Evolutionary conservation across 2,329 filamentous ascomycete genomes (phyloP).

Genomic region (Didymella keratinophila): DNA sequence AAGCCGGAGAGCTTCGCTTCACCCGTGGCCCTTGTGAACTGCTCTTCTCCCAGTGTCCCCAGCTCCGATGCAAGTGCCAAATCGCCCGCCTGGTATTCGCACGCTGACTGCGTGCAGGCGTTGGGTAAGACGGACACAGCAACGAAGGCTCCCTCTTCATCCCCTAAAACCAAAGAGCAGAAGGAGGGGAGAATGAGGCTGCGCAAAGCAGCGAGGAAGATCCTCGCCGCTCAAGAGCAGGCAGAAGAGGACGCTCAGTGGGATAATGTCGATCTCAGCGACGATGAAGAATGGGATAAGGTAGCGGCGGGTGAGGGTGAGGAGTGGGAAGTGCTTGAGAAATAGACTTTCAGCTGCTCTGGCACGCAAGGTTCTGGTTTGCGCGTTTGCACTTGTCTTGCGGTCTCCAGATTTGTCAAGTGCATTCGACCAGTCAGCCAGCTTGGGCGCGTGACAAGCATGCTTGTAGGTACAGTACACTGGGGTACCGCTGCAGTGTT

Average conservation of each 20-base stretch:
- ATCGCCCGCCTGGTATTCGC: not conserved
- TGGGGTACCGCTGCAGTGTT: too few species aligned
- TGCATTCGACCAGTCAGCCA: not conserved
- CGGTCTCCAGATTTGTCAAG: not conserved
- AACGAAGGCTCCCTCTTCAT: not conserved
- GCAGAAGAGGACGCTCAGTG: constrained; percentile 1
- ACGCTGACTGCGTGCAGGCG: not conserved
- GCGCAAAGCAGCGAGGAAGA: not conserved
- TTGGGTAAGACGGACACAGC: not conserved
- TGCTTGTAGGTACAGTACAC: not conserved
- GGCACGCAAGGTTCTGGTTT: not conserved
- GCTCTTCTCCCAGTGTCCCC: not conserved
- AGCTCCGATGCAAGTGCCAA: not conserved
- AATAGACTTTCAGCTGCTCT: not conserved
- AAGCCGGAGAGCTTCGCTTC: not conserved
- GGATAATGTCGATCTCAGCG: constrained; percentile 9
- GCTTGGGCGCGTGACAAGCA: not conserved
- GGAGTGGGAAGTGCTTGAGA: constrained; percentile 14
- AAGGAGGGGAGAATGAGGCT: not conserved
- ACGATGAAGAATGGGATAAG: constrained; percentile 18
- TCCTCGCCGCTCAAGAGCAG: not conserved
- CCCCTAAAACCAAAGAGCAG: not conserved
- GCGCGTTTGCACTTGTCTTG: not conserved
- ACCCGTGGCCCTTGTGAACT: not conserved
- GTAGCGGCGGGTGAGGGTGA: not conserved